Base-by-base conservation (phyloP, 352 stramenopile genomes). In the Phytopythium aichiense region DNA sequence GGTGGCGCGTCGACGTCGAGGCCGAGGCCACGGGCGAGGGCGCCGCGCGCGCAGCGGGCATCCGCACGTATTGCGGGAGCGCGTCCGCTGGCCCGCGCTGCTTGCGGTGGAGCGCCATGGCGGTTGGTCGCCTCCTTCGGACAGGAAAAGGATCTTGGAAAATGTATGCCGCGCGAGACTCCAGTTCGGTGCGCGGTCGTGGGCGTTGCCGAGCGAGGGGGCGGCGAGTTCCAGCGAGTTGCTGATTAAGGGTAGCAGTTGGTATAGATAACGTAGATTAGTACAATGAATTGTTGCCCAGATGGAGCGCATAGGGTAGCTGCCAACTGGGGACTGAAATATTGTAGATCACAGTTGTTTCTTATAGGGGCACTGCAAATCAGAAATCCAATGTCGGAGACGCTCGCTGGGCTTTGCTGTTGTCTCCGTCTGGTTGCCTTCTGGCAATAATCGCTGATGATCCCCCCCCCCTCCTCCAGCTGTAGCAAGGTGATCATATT, bases 61-160 rank as follows among this genome's bases (percentile, higher is more conserved):
- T 67, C 56, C 71, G 71, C 59, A 78, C 65, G 60, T 62, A 78
- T 60, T 75, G 71, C 51, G 70, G 67, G 22, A 58, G n/a, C 16
- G 38, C 45, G 49, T 73, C 67, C 43, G 30, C 30, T 35, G 68
- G 23, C 8, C 56, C 55, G 49, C 67, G 69, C 66, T 64, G 66
- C 66, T 76, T 76, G 50, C 66, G 69, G 63, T 76, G 69, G 9
- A 76, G 66, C 42, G 69, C 69, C 69, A 76, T 76, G n/a, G n/a
- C 42, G 22, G 42, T 50, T 22, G 22, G 22, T 18, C n/a, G 2
- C 11, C 7, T 30, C 38, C 12, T 18, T 48, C 42, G 42, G 42
- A 48, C 42, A 23, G 25, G 4, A 7, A 23, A 48, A 49, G 9
- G 11, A 20, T 28, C 30, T 56, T 33, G 50, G 50, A 7, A 16